Base-by-base conservation (phyloP, 441 rosid genomes). In the Iberis amara region DNA sequence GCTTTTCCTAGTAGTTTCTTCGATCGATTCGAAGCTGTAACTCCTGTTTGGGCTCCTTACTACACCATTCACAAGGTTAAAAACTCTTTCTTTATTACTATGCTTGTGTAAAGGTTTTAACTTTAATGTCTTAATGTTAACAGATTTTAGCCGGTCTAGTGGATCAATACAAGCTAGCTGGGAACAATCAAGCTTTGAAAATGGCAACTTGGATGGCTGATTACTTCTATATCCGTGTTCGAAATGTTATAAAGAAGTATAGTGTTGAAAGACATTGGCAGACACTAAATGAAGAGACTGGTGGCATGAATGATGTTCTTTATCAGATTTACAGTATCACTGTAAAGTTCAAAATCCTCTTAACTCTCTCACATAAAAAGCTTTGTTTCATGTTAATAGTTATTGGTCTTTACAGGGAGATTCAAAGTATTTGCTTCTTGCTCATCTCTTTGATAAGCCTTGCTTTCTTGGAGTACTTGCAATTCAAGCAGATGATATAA, bases 401-500 rank as follows among this genome's bases (percentile, higher is more conserved):
- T n/a, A n/a, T n/a, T n/a, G n/a, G n/a, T n/a, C n/a, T n/a, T n/a
- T n/a, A n/a, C n/a, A 92, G 96, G 78, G 82, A 60, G 82, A 92
- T 58, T 68, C 82, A 24, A 89, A 84, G 75, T 87, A 92, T 67
- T 61, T 88, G 61, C 28, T 88, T 65, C 68, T 92, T 65, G 98
- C 95, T 30, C 96, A 89, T 62, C 92, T 89, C 55, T 89, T 92
- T 57, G 96, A 92, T 70, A 91, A 91, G 69, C 98, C 98, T 31
- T 91, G 96, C 74, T 91, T 91, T 68, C 86, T 91, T n/a, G 96
- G 96, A 3, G 63, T 86, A 63, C 94, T 92, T 21, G 98, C 94
- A 18, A 11, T 59, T 18, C 55, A 47, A 66, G 96, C 94, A 12
- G 92, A 88, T 62, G 89, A 86, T 70, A 82, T 92, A 57, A 68